Base-by-base conservation (phyloP, 2,329 filamentous ascomycete species). In the Alternaria metachromatica region DNA sequence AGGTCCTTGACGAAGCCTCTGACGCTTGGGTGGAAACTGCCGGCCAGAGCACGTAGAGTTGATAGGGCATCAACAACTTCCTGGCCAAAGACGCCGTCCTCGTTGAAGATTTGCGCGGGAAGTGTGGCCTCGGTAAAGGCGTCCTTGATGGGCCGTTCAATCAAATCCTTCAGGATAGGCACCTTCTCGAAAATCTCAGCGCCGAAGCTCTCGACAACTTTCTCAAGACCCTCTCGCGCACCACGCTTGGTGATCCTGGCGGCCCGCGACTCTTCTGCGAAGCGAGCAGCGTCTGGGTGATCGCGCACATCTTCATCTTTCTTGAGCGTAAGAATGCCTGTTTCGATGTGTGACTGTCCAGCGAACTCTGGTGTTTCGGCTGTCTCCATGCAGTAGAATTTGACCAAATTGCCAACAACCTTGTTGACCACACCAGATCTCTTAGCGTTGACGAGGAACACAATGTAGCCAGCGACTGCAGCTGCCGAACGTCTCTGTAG, bases 261-360 rank as follows among this genome's bases (percentile, higher is more conserved):
- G 49, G 92, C 92, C 80, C 90, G 95, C 28, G 93, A 93, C 80
- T 99, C 96, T 67, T 87, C 88, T 33, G 96, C 96, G 81, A 94
- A 98, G 76, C 93, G 94, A 30, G 89, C 93, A 25, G 93, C 93
- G 82, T 98, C 95, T 1, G 92, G 89, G 73, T 97, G 94, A 72
- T 99, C 96, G 69, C 94, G 90, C 48, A 96, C 88, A 75, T 99
- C 96, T 80, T 99, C 96, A 77, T 99, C 96, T 81, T 99, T 99
- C 72, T 95, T 93, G 80, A 99, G 89, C 0, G 96, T 98, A 15
- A 99, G 82, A 60, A 99, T 96, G 13, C 91, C 90, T 67, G 90
- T 89, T 49, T 90, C 92, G 74, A 96, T 90, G 46, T 85, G 80
- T 2, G 91, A 92, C 74, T 98, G 96, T 26, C 92, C 90, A 5